These are phyloP conservation scores for Phytophthora fragariaefolia DNA, from an alignment of 352 stramenopile genomes.

Conservation along the genomic window DNA sequence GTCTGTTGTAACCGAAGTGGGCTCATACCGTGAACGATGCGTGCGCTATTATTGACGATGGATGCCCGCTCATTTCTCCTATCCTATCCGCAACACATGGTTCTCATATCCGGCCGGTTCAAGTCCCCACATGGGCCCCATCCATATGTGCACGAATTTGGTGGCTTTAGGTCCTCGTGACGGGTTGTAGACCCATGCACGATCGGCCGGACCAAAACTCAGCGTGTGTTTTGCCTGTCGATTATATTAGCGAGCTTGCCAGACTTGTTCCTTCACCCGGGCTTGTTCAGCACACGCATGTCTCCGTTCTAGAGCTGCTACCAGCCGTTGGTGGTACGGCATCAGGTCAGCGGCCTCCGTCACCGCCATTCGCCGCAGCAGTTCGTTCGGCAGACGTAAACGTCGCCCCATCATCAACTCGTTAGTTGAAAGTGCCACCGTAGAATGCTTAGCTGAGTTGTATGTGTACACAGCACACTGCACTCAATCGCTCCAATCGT, in stretches of 20 bases:
- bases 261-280: background rate
- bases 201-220: background rate
- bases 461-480: constrained; percentile 1
- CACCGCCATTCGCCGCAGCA: background rate
- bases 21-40: background rate
- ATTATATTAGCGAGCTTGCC: constrained; percentile 8
- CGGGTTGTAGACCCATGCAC: constrained; percentile 2
- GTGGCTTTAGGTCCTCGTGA: background rate
- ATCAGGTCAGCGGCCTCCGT: background rate
- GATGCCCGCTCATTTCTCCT: background rate
- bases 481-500: background rate
- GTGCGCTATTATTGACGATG: constrained; percentile 3
- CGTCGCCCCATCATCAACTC: constrained; percentile 7
- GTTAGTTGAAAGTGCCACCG: background rate
- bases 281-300: background rate
- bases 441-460: background rate
- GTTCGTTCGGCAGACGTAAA: background rate
- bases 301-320: background rate
- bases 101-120: constrained; percentile 7
- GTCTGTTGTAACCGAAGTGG: background rate
- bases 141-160: constrained; percentile 14
- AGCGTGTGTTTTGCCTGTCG: background rate
- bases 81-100: background rate
- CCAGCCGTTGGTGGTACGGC: background rate
- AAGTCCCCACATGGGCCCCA: background rate